Conservation (phyloP, 257 asterid genomes). For the Leonotis leonurus region DNA sequence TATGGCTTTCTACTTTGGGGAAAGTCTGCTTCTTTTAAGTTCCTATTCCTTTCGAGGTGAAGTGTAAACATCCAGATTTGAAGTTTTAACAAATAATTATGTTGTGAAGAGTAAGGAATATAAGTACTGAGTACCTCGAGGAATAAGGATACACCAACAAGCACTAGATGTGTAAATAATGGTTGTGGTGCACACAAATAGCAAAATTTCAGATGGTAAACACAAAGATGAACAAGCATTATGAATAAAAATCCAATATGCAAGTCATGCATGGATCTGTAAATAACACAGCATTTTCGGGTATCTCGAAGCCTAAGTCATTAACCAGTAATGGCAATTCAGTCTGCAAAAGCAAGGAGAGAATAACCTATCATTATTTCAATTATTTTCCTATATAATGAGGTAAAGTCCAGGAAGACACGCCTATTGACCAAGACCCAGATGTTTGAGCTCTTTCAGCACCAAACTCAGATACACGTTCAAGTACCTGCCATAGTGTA, state of each 20-base stretch:
- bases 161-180: background rate
- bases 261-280: background rate
- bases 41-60: too few species aligned
- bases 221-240: background rate
- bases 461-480: slow-evolving; percentile 25
- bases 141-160: too few species aligned
- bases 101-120: too few species aligned
- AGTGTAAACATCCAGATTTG: too few species aligned
- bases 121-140: too few species aligned
- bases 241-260: slow-evolving; percentile 7
- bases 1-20: background rate
- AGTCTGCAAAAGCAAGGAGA: background rate
- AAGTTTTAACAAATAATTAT: too few species aligned
- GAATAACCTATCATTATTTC: slow-evolving; percentile 4
- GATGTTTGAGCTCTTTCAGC: slow-evolving; percentile 25
- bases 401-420: slow-evolving; percentile 17
- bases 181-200: background rate
- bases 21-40: too few species aligned
- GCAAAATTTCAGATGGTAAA: background rate
- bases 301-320: slow-evolving; percentile 2
- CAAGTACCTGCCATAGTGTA: slow-evolving; percentile 48
- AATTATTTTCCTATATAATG: background rate
- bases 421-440: slow-evolving; percentile 17
- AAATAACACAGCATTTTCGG: background rate
- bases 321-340: background rate